phyloP scores from a whole-genome alignment of 495 filamentous ascomycete species.

The Daldinia decipiens region DNA sequence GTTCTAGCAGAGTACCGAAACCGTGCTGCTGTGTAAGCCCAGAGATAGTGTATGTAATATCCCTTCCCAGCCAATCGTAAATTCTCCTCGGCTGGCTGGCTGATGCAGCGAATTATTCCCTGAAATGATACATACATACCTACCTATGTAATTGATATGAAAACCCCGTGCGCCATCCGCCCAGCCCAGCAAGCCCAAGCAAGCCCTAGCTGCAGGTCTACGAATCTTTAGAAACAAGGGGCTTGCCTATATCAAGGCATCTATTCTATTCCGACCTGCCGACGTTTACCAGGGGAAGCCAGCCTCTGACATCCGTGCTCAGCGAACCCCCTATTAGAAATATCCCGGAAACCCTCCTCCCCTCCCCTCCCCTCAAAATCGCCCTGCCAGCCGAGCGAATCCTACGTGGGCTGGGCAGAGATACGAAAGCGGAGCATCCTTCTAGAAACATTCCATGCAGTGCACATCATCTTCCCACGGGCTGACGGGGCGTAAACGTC shows the following conservation, averaged over 20 bases:
- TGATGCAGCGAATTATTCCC: conserved; percentile 24
- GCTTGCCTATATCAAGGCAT: not conserved
- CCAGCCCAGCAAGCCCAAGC: conserved; percentile 10
- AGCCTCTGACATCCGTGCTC: too few species aligned
- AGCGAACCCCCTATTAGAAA: not conserved
- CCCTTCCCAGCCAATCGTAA: conserved; percentile 23
- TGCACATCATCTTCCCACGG: conserved; percentile 33
- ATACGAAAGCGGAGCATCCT: conserved; percentile 28
- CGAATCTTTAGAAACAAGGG: conserved; percentile 25
- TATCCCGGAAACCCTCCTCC: not conserved
- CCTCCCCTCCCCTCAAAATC: not conserved
- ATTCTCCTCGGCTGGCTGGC: conserved; percentile 26
- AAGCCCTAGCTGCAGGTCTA: conserved; percentile 13
- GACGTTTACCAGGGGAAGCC: not conserved
- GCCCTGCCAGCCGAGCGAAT: not conserved
- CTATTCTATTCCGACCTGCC: too few species aligned
- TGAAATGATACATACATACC: too few species aligned
- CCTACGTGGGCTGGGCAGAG: conserved; percentile 28
- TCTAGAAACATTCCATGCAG: conserved; percentile 48
- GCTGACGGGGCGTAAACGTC: conserved; percentile 23
- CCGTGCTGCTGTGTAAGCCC: conserved; percentile 41
- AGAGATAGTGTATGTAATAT: not conserved
- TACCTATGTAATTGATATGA: conserved; percentile 15
- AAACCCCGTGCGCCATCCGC: conserved; percentile 26
- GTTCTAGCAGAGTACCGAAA: conserved; percentile 45